A percentile compares a stretch with the other conserved stretches of the same genome.
phyloP scores from a whole-genome alignment of 768 basidiomycete genomes.

The Termitomyces sp. region DNA sequence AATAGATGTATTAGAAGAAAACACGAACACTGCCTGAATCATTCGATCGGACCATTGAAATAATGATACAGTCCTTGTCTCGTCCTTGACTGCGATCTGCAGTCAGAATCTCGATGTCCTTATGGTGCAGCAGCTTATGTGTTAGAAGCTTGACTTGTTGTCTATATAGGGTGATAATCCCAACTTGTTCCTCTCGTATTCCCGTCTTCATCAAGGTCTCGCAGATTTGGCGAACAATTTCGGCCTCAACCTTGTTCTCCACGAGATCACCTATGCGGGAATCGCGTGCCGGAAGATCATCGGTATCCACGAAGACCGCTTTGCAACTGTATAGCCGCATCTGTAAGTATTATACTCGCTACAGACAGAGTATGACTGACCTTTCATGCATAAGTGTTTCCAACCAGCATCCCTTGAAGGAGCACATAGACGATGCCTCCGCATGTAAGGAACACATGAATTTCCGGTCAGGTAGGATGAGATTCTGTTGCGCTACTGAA shows the following conservation, averaged over 20 bases:
- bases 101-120: conserved; percentile 77
- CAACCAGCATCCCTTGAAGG: conserved; percentile 67
- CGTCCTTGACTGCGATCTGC: conserved; percentile 92
- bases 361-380: conserved; percentile 32
- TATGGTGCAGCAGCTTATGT: conserved; percentile 48
- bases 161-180: conserved; percentile 86
- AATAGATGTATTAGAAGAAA: background rate
- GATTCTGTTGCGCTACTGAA: conserved; percentile 51
- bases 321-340: conserved; percentile 50
- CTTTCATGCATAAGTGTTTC: conserved; percentile 53
- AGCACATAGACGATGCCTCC: conserved; percentile 21
- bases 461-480: conserved; percentile 45
- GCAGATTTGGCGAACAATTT: conserved; percentile 59
- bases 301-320: conserved; percentile 94
- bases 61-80: conserved; percentile 92
- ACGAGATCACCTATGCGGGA: conserved; percentile 83
- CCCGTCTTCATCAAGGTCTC: conserved; percentile 63
- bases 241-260: conserved; percentile 82
- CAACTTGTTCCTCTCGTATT: conserved; percentile 65
- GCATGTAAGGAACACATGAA: conserved; percentile 42
- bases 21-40: conserved; percentile 62
- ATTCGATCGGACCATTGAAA: conserved; percentile 91
- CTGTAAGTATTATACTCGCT: background rate
- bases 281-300: conserved; percentile 70
- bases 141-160: conserved; percentile 92